Base-by-base conservation (phyloP, 441 rosid species). In the Dalechampia spathulata region DNA sequence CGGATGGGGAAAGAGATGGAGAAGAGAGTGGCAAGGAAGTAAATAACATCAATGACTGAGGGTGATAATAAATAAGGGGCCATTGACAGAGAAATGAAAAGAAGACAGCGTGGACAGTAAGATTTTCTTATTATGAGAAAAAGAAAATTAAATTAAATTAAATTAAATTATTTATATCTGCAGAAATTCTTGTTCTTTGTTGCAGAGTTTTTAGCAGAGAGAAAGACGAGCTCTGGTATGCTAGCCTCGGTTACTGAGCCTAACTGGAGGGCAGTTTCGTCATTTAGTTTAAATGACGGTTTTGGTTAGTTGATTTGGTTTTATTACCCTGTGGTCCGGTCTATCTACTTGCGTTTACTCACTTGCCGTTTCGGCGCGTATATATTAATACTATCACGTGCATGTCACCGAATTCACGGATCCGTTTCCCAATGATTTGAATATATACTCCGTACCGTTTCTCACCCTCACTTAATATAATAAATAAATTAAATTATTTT, bases 1-100 rank as follows among this genome's bases (percentile, higher is more conserved):
- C 7, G 17, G 55, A 19, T 65, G 49, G 26, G 17, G 30, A 23
- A 17, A 23, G 58, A 39, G 12, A 19, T 13, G 53, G 22, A 10
- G 51, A 45, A 56, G 58, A 10, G 16, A 69, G 70, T 81, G 78
- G 85, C 70, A 72, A 57, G 58, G 61, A 22, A 47, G 91, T 83
- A 80, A 85, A 81, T 77, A 78, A 20, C 20, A 72, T 60, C 45
- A 61, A 76, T 70, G 79, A 66, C n/a, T 11, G 71, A 52, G 69
- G 83, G 61, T 65, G 61, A 57, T 60, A 79, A 65, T 41, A 60
- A 64, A 43, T 13, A 13, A 25, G 49, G 51, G 25, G 55, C 64
- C 71, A 68, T 58, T 47, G 68, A 25, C 12, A 22, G 49, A 42
- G 38, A 45, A 47, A 52, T 34, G 32, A 46, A 23, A n/a, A n/a